Evolutionary conservation across 106 monocot species (phyloP), one percentile per base, ranked within the genome.

Genomic region (Narthecium ossifragum): DNA sequence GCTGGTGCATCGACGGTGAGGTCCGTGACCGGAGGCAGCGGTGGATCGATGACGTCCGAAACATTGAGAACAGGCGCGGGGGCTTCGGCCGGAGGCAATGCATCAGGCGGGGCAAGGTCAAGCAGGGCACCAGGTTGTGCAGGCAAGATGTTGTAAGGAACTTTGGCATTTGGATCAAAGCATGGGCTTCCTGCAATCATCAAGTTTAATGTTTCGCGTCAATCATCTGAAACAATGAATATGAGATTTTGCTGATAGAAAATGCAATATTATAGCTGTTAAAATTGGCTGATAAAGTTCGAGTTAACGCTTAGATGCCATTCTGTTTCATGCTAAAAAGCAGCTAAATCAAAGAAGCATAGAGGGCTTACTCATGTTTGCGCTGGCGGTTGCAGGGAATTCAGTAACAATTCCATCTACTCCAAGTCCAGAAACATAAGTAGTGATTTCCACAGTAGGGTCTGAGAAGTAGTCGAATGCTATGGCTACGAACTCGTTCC

Each of bases 391-490:
- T 32, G 75, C 78, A 31, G 98, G 98, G 51, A 66, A 98, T 26
- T 98, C 98, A 0, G 98, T 98, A 1, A 91, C 63, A 12, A 91
- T 1, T 1, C 98, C 98, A 55, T 91, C 82, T 0, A 75, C 79
- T 5, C 76, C 80, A 1, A 82, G 7, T 1, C 65, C 68, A 18
- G 15, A 14, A 38, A 71, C 34, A 29, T 76, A 88, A 17, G 75
- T 85, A 13, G 84, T 76, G 11, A 91, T 43, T 57, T 98, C 91
- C 10, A 76, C 41, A 5, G 78, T 59, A 8, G 98, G 98, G 65
- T 98, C 98, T 0, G 98, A 70, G 65, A 79, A 87, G 78, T 61
- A 91, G 67, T 98, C 98, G 34, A 84, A 98, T 23, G 87, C 79
- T 17, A 91, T 62, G 0, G 65, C 30, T 14, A 59, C 54, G 53